Base-by-base conservation (phyloP, 768 basidiomycete genomes). In the Krasilnikovozyma curviuscula region DNA sequence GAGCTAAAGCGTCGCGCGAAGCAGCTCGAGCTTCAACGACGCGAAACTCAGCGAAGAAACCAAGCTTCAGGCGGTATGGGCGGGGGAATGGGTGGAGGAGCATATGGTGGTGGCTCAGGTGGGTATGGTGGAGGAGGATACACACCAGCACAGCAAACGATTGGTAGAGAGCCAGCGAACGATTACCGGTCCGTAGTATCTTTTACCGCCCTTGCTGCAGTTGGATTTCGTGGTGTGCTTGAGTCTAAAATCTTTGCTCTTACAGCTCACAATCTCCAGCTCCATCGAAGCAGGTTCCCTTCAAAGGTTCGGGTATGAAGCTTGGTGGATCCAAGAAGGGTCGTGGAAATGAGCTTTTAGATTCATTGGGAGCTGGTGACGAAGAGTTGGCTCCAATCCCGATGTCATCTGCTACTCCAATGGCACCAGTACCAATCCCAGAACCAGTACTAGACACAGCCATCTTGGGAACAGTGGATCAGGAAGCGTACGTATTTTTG, bases 1-100 rank as follows among this genome's bases (percentile, higher is more conserved):
- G 91, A 95, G 60, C 79, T 98, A 61, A 97, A 97, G 64, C 78
- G 93, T 33, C 80, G 91, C 27, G 89, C 93, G 0, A 93, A 93
- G 63, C 88, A 95, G 60, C 76, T 98, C 53, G 93, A 98, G 65
- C 83, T 93, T 78, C 93, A 97, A 61, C 77, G 91, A 34, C 73
- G 89, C 29, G 91, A 98, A 61, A 52, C 50, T 7, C 45, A 44
- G 3, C 31, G 45, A 23, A 28, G 42, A 9, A 46, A 46, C 39
- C 45, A 38, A 31, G 49, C 29, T 16, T 8, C 18, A 40, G 69
- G 71, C 13, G 44, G 40, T 18, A 46, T 53, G 6, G 54, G 56
- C 37, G 55, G 58, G 18, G 54, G 53, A 12, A 28, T 45, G 29
- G 67, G 73, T 14, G 69, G 70, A 51, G 54, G 54, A 47, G 56